Base-by-base conservation (phyloP, 768 basidiomycete genomes). In the Russula dissimulans region DNA sequence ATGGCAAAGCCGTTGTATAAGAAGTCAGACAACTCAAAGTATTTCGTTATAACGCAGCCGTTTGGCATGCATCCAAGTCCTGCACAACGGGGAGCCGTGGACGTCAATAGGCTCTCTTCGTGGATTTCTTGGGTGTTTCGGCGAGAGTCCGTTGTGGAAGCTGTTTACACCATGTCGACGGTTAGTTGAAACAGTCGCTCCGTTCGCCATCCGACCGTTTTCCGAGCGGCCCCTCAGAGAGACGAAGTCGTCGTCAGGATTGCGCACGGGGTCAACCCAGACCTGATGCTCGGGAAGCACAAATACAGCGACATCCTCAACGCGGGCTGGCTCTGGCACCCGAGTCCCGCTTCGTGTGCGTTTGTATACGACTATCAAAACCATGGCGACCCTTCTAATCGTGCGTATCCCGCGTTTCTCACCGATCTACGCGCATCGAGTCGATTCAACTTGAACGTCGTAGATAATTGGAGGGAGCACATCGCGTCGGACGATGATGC, bases 1-100 rank as follows among this genome's bases (percentile, higher is more conserved):
- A 56, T 64, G 60, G 54, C 59, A 47, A 61, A 62, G 39, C 60
- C 62, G n/a, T 38, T 64, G 26, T 64, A 64, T n/a, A 48, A 51
- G 29, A 52, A 47, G 39, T 15, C 60, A 17, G 49, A 56, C n/a
- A 44, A 57, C 34, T 56, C 46, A n/a, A 38, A 15, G 31, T 64
- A 58, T 64, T 22, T 64, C 29, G 61, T 64, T 4, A 55, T 64
- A 47, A 57, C 54, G 10, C 45, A 58, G 8, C 61, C 61, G 9
- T 64, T 57, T 34, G 61, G 61, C 34, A 63, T 64, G 60, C 22
- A 46, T 7, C 48, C 22, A n/a, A 64, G 14, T 51, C 59, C 59
- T 41, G 41, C 54, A 12, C 45, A 8, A 12, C 54, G 60, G 26
- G 61, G 47, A 15, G 22, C 47, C 8, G 11, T 41, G 29, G 61